Evolutionary conservation across 2,329 filamentous ascomycete genomes (phyloP).

Genomic region (Geosmithia morbida): DNA sequence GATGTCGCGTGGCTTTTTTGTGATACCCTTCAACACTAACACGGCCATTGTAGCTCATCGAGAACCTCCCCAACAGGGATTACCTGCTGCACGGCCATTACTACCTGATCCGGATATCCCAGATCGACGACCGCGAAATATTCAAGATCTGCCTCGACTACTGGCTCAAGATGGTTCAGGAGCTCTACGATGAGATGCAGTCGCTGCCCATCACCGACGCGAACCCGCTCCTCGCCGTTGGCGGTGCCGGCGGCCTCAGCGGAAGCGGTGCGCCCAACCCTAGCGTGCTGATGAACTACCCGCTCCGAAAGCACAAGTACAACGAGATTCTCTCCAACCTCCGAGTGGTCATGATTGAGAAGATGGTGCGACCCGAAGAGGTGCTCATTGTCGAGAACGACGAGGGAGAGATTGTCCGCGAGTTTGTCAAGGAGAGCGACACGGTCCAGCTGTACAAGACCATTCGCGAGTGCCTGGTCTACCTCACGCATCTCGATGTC

Average conservation of each 20-base stretch:
- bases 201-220: conserved; percentile 83
- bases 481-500: conserved; percentile 92
- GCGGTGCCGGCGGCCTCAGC: conserved; percentile 42
- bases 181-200: conserved; percentile 98
- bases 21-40: conserved; percentile 2
- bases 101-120: conserved; percentile 94
- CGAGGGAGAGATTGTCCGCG: conserved; percentile 94
- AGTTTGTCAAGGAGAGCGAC: conserved; percentile 98
- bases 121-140: conserved; percentile 97
- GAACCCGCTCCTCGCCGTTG: conserved; percentile 75
- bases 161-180: conserved; percentile 96
- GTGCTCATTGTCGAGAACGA: conserved; percentile 99
- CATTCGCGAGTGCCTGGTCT: conserved; percentile 90
- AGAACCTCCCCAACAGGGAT: conserved; percentile 88
- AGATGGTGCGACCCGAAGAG: conserved; percentile 97
- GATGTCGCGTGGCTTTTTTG: no score
- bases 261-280: conserved; percentile 79
- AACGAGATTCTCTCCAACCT: conserved; percentile 86
- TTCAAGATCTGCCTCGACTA: conserved; percentile 99
- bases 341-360: conserved; percentile 97
- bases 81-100: conserved; percentile 94
- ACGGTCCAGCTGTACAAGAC: conserved; percentile 99
- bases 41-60: conserved; percentile 51
- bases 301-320: conserved; percentile 96
- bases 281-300: conserved; percentile 72